A percentile compares a stretch with the other conserved stretches of the same genome.
phyloP scores from a whole-genome alignment of 2,329 filamentous ascomycete genomes.

The Fusarium brevicatenulatum region DNA sequence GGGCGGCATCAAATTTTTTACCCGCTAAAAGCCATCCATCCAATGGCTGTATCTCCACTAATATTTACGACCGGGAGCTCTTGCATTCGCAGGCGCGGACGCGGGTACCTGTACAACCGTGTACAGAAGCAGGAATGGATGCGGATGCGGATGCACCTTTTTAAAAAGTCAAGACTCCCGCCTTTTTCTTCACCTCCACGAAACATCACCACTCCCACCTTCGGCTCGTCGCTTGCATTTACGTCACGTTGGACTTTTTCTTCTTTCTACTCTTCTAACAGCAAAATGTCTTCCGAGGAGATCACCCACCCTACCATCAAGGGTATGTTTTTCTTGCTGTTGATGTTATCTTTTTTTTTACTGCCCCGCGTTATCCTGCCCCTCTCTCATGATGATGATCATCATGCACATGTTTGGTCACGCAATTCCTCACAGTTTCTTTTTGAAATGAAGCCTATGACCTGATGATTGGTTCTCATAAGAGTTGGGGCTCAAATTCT shows the following conservation, averaged over 20 bases:
- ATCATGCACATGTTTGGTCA: conserved; percentile 6
- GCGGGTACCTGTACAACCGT: conserved; percentile 14
- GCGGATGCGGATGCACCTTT: neutral
- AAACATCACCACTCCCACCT: conserved; percentile 19
- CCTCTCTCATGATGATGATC: conserved; percentile 43
- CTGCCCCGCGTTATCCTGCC: conserved; percentile 38
- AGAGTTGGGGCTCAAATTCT: neutral
- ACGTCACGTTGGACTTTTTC: conserved; percentile 2
- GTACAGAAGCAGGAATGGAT: neutral
- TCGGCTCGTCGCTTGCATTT: conserved; percentile 30
- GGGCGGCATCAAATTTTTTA: conserved; percentile 43
- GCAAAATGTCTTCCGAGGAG: conserved; percentile 68
- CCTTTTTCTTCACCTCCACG: conserved; percentile 32
- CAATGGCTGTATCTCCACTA: conserved; percentile 18
- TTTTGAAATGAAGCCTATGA: neutral
- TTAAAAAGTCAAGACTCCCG: conserved; percentile 40
- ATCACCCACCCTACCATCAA: conserved; percentile 82
- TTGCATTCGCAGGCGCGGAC: conserved; percentile 17
- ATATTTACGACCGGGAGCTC: conserved; percentile 8
- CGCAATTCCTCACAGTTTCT: neutral
- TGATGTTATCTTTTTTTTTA: neutral
- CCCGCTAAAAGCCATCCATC: conserved; percentile 24
- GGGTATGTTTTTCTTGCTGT: conserved; percentile 57
- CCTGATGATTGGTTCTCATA: neutral
- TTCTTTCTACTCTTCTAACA: conserved; percentile 16